phyloP scores from a whole-genome alignment of 208 protist genomes.

The Trichomonas vaginalis region DNA sequence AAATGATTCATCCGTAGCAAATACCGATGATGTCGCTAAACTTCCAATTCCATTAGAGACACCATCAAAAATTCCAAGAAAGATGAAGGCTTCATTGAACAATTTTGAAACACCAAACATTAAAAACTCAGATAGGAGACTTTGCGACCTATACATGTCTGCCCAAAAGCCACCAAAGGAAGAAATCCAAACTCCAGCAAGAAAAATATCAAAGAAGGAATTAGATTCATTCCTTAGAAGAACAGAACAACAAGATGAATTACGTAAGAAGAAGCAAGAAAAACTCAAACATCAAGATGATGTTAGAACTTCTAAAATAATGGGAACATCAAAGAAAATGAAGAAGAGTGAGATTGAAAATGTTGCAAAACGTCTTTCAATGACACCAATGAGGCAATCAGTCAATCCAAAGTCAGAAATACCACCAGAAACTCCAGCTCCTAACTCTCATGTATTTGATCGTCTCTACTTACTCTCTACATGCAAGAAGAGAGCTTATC shows the following conservation, averaged over 20 bases:
- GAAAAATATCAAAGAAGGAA: not conserved
- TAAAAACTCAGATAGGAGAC: not conserved
- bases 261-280: not conserved
- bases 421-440: not conserved
- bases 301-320: not conserved
- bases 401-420: not conserved
- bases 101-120: not conserved
- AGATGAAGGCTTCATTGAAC: not conserved
- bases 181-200: not conserved
- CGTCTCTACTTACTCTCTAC: not conserved
- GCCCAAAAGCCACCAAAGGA: not conserved
- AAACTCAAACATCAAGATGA: not conserved
- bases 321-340: not conserved
- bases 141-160: not conserved
- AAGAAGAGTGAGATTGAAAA: not conserved
- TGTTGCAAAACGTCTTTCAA: not conserved
- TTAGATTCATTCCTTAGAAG: not conserved
- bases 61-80: not conserved
- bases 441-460: not conserved
- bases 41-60: not conserved
- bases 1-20: not conserved
- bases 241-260: not conserved
- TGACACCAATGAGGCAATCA: not conserved
- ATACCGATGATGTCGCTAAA: not conserved
- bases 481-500: not conserved